Evolutionary conservation across 257 asterid genomes (phyloP).

Genomic region (Solanum neorickii): DNA sequence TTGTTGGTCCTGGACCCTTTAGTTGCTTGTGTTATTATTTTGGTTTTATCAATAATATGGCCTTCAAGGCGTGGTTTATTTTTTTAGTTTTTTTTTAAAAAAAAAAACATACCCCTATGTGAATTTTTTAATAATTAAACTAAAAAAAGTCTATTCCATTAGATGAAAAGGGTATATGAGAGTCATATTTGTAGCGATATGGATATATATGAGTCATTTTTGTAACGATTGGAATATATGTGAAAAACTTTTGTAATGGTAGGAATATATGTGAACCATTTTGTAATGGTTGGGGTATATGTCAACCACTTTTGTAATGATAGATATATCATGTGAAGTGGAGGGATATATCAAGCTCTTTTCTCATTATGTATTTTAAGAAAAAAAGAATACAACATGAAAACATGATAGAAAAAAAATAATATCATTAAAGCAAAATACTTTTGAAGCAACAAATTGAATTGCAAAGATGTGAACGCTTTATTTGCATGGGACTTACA

Average conservation of each 20-base stretch:
- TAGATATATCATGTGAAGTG: neutral
- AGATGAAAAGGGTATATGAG: neutral
- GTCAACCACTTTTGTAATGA: neutral
- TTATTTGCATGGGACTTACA: neutral
- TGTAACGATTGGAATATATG: too few relatives aligned
- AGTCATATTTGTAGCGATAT: neutral
- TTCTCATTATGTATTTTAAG: neutral
- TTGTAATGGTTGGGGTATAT: too few relatives aligned
- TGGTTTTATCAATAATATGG: neutral
- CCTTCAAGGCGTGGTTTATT: neutral
- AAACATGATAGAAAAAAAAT: neutral
- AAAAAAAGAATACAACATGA: neutral
- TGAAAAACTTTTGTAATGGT: neutral
- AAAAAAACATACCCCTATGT: neutral
- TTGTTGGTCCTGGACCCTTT: neutral
- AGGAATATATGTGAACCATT: neutral
- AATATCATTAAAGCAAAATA: neutral
- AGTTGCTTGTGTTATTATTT: neutral
- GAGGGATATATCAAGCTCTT: neutral
- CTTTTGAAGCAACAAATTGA: neutral
- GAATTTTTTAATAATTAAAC: too few relatives aligned
- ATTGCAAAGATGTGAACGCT: neutral
- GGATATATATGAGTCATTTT: neutral
- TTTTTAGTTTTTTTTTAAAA: too few relatives aligned
- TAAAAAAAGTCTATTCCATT: neutral